A percentile compares a stretch with the other conserved stretches of the same genome.
Conservation (phyloP, 129 eudicot genomes). For the Lactuca saligna region DNA sequence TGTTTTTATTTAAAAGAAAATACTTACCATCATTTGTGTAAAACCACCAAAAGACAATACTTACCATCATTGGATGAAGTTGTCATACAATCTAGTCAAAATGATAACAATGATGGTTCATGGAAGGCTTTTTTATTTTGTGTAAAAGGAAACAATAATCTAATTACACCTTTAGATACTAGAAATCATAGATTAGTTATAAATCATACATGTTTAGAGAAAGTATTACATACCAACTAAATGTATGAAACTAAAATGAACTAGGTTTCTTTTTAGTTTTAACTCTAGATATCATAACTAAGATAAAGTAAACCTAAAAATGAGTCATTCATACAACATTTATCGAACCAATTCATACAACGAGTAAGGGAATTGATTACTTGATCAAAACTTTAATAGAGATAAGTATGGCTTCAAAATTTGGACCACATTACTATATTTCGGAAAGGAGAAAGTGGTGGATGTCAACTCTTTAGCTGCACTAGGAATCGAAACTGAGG, state of each 20-base stretch:
- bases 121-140: not conserved
- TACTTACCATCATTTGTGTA: conserved; percentile 26
- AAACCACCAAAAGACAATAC: conserved; percentile 1
- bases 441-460: no score
- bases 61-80: not conserved
- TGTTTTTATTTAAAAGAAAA: conserved; percentile 30
- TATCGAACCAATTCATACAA: conserved; percentile 27
- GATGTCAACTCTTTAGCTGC: no score
- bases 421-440: no score
- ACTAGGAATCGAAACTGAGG: no score
- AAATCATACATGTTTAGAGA: not conserved
- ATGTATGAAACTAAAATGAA: not conserved
- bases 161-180: not conserved
- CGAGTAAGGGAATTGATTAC: no score
- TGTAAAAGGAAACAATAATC: not conserved
- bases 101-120: not conserved
- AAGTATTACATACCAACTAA: not conserved
- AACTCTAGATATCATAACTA: conserved; percentile 8
- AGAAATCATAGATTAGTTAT: not conserved
- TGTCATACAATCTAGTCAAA: conserved; percentile 2
- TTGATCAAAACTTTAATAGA: no score
- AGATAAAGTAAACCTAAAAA: not conserved
- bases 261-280: not conserved
- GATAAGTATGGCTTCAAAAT: no score
- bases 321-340: conserved; percentile 42